A percentile compares a stretch with the other conserved stretches of the same genome.
These are phyloP conservation scores for Schoenoplectus tabernaemontani DNA, from an alignment of 202 grass and related monocot species.

Conservation along the genomic window DNA sequence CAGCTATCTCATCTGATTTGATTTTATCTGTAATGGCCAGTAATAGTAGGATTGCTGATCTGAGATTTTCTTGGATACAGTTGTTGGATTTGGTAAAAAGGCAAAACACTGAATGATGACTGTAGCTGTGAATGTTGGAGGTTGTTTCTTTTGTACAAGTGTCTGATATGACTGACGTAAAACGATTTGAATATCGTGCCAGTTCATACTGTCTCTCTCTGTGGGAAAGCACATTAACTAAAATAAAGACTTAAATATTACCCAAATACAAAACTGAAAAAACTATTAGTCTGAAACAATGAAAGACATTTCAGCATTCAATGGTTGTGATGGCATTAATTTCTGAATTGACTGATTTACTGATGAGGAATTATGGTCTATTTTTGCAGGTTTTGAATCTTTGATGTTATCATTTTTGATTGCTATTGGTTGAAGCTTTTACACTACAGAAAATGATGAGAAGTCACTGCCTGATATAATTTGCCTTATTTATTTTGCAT, in stretches of 20 bases:
- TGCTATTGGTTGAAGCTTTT: background rate
- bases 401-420: background rate
- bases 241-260: background rate
- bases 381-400: slow-evolving; percentile 19
- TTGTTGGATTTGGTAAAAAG: background rate
- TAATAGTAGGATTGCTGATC: background rate
- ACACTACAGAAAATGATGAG: slow-evolving; percentile 6
- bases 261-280: background rate
- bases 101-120: background rate
- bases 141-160: background rate
- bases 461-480: slow-evolving; percentile 9
- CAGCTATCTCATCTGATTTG: background rate
- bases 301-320: background rate
- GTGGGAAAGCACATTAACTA: background rate
- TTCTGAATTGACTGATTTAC: background rate
- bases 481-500: slow-evolving; percentile 3
- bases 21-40: background rate
- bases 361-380: slow-evolving; percentile 12
- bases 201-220: background rate
- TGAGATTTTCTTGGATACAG: background rate
- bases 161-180: background rate
- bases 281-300: background rate
- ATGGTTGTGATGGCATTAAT: background rate
- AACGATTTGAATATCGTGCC: background rate
- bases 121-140: background rate